phyloP scores from a whole-genome alignment of 306 rosid genomes.

The Cotoneaster glaucophyllus region DNA sequence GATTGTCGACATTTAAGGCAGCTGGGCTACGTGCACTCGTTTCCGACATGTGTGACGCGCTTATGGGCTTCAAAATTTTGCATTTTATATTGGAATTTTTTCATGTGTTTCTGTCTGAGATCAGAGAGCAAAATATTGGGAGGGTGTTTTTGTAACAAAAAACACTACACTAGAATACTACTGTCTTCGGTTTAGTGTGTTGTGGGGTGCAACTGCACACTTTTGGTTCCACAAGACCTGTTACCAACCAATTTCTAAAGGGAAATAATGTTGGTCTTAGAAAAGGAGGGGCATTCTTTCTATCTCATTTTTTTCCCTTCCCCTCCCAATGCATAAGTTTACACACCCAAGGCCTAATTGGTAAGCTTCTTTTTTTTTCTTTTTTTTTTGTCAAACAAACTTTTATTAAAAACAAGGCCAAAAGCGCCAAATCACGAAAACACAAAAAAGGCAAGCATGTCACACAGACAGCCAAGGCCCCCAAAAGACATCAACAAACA shows the following conservation, averaged over 20 bases:
- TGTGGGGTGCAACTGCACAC: not conserved
- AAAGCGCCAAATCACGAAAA: too few species aligned
- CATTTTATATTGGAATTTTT: slow-evolving; percentile 13
- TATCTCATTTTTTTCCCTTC: too few species aligned
- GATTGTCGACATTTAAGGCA: slow-evolving; percentile 58
- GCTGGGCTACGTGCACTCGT: slow-evolving; percentile 44
- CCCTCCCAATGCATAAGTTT: too few species aligned
- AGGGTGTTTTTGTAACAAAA: not conserved
- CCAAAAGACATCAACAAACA: too few species aligned
- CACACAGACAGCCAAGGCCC: too few species aligned
- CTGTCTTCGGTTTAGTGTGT: not conserved
- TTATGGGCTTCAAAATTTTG: slow-evolving; percentile 34
- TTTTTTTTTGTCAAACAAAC: too few species aligned
- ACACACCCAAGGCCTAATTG: too few species aligned
- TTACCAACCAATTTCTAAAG: not conserved
- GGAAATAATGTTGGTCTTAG: not conserved
- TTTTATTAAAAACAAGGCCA: too few species aligned
- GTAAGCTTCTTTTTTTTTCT: too few species aligned
- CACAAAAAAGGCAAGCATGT: too few species aligned
- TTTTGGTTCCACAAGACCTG: not conserved
- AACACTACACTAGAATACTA: not conserved
- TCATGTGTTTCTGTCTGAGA: not conserved
- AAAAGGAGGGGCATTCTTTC: too few species aligned
- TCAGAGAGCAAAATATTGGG: not conserved
- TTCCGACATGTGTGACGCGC: slow-evolving; percentile 53